A percentile compares a stretch with the other conserved stretches of the same genome.
Evolutionary conservation across 495 filamentous ascomycete genomes (phyloP).

Genomic region (Viridothelium virens): DNA sequence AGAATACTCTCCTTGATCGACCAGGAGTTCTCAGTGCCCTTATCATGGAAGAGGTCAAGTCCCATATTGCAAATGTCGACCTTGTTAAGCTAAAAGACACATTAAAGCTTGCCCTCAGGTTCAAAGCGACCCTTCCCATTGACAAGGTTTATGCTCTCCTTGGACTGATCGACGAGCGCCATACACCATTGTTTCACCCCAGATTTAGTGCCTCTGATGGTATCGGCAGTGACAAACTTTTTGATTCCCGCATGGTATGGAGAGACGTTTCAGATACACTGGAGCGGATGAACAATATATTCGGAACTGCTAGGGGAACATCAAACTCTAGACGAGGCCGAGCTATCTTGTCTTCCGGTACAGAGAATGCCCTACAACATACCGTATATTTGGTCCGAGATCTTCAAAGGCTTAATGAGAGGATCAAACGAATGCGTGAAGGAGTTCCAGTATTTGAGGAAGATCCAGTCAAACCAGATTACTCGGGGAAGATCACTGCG

Average conservation of each 20-base stretch:
- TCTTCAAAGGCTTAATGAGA: background rate
- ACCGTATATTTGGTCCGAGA: background rate
- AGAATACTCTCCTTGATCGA: background rate
- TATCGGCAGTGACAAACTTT: background rate
- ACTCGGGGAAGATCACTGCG: background rate
- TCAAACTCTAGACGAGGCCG: background rate
- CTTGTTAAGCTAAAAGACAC: slow-evolving; percentile 1
- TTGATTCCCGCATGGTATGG: background rate
- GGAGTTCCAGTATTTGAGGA: background rate
- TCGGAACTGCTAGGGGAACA: background rate
- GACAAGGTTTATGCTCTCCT: slow-evolving; percentile 8
- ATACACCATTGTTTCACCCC: background rate
- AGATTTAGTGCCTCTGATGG: background rate
- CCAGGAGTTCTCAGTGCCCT: background rate
- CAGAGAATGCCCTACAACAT: background rate
- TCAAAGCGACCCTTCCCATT: slow-evolving; percentile 7
- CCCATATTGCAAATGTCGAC: slow-evolving; percentile 1
- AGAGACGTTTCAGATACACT: background rate
- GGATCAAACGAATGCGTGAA: background rate
- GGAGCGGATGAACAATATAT: background rate
- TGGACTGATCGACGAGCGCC: background rate
- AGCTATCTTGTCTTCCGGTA: background rate
- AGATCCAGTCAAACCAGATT: background rate
- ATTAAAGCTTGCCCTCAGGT: background rate
- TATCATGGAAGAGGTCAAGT: slow-evolving; percentile 6